Evolutionary conservation across 2,329 filamentous ascomycete species (phyloP).

Genomic region (Colletotrichum sp.): DNA sequence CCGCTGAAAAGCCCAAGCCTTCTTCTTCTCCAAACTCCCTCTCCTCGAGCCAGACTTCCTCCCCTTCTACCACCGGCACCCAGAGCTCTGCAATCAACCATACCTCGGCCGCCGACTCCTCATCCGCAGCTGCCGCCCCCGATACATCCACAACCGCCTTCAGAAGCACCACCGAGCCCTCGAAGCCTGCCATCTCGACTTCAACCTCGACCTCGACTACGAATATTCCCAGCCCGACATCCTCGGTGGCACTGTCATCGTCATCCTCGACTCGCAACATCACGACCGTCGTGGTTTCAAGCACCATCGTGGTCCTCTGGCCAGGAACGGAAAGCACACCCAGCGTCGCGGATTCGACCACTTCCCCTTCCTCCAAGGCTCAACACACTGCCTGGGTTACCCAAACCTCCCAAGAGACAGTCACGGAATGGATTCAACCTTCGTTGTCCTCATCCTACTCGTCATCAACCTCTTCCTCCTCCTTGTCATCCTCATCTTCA

Average conservation of each 20-base stretch:
- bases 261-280: neutral
- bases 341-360: neutral
- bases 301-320: neutral
- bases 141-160: neutral
- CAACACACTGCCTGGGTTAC: neutral
- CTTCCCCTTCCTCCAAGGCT: accelerated
- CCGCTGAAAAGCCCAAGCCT: accelerated
- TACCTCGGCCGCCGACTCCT: neutral
- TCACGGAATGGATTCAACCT: accelerated
- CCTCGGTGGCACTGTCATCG: accelerated
- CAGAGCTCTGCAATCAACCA: neutral
- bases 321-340: neutral
- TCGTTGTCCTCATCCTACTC: neutral
- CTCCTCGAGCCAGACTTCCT: neutral
- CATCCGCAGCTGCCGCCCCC: neutral
- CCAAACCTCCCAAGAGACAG: neutral
- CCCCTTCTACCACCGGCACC: accelerated
- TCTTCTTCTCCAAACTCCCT: neutral
- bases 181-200: neutral
- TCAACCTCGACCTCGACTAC: neutral
- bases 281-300: neutral
- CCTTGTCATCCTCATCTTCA: neutral
- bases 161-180: neutral
- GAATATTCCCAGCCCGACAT: neutral
- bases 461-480: neutral